Base-by-base conservation (phyloP, 176 grass and related monocot species). In the Phoenix roebelenii region DNA sequence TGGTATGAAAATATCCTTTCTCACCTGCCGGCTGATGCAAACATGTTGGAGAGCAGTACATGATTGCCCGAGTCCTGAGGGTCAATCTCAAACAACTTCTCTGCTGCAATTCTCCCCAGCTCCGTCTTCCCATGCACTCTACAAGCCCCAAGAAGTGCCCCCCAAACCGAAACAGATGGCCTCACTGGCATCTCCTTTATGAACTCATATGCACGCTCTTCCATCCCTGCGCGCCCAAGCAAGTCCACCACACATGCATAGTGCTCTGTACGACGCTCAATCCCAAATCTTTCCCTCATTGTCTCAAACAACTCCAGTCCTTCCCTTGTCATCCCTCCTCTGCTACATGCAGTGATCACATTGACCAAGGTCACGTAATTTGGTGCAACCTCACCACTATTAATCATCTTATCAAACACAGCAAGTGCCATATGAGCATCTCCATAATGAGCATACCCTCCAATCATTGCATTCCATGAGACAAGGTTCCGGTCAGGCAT, bases 181-280 rank as follows among this genome's bases (percentile, higher is more conserved):
- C 51, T 74, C 24, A 85, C 74, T 19, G 85, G 72, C 89, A 95
- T 95, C 30, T 60, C 23, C 18, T 83, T 84, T 67, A 89, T 89
- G 56, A 95, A 64, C 50, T 81, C 82, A 63, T 95, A 95, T 67
- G 89, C 85, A 15, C 12, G 63, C 54, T 95, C 89, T 64, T 74
- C 89, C 78, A 88, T 82, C 28, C 89, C 89, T 32, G 85, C 85
- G n/a, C 82, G 79, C 16, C 79, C 85, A 56, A 95, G 77, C 61
- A 89, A 80, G 64, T 95, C 89, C 9, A 95, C 89, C 54, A 85
- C 61, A 48, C 89, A 89, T 23, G 89, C 82, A 72, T 89, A 95
- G 52, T 95, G 89, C 72, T 95, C 89, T 6, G 29, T 72, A 18
- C 73, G 57, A 7, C 85, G 81, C 16, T 85, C 73, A 50, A 95